Evolutionary conservation across 2,329 filamentous ascomycete species (phyloP).

Genomic region (Ascochyta fabae): DNA sequence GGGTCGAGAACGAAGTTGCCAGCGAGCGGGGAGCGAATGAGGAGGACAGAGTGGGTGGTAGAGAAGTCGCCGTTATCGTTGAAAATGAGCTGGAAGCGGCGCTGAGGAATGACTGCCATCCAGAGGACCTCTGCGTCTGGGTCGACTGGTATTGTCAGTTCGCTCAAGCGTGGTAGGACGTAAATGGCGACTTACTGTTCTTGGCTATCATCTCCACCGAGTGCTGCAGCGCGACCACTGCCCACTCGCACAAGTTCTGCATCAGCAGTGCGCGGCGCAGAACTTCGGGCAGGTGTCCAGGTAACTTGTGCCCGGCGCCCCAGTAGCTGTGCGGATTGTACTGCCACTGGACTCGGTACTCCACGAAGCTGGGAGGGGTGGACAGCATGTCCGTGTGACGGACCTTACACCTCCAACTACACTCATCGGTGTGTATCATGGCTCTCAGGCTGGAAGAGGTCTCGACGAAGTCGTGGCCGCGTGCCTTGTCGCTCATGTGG

Average conservation of each 20-base stretch:
- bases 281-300: neutral
- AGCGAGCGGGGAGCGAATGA: neutral
- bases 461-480: neutral
- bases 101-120: neutral
- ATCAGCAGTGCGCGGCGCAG: neutral
- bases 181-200: neutral
- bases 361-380: neutral
- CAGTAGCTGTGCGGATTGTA: neutral
- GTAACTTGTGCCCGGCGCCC: neutral
- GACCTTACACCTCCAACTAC: neutral
- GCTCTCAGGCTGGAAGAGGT: neutral
- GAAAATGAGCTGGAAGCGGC: neutral
- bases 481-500: neutral
- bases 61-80: neutral
- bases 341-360: neutral
- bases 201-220: neutral
- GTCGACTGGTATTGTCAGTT: neutral
- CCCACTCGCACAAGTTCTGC: neutral
- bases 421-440: neutral
- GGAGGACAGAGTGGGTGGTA: neutral
- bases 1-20: slow-evolving; percentile 8
- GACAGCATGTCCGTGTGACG: neutral
- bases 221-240: neutral
- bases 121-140: neutral
- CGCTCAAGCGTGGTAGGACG: neutral